These are phyloP conservation scores for Hyaloscypha variabilis DNA, from an alignment of 495 filamentous ascomycete species.

Conservation along the genomic window DNA sequence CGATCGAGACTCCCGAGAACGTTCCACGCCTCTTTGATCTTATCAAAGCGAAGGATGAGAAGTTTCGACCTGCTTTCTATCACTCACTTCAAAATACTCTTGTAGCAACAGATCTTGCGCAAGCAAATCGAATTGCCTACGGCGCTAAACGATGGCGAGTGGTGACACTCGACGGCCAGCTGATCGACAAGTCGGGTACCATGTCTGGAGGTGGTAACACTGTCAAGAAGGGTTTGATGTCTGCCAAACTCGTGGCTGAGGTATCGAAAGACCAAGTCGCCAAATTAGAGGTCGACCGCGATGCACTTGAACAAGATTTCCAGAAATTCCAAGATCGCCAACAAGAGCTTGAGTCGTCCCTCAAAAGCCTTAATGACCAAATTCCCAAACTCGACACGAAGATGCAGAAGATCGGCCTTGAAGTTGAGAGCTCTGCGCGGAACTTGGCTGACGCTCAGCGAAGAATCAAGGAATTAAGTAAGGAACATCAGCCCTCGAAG, in stretches of 20 bases:
- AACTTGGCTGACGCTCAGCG: constrained; percentile 84
- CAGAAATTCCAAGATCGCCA: constrained; percentile 79
- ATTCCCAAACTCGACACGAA: constrained; percentile 85
- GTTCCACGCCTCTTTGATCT: constrained; percentile 93
- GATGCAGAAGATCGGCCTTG: constrained; percentile 89
- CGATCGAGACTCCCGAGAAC: constrained; percentile 86
- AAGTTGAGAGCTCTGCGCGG: constrained; percentile 82
- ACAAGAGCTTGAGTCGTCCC: constrained; percentile 69
- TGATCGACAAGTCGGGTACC: constrained; percentile 96
- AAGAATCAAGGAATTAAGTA: constrained; percentile 78
- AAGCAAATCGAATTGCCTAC: constrained; percentile 96
- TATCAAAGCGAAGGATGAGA: constrained; percentile 83
- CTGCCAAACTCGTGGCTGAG: constrained; percentile 86
- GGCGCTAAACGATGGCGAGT: constrained; percentile 92
- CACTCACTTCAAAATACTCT: constrained; percentile 91
- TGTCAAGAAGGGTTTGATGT: constrained; percentile 90
- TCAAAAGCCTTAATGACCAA: constrained; percentile 75
- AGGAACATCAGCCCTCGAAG: constrained; percentile 77
- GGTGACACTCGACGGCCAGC: constrained; percentile 90
- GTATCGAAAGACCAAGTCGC: constrained; percentile 83
- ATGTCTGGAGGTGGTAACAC: constrained; percentile 96
- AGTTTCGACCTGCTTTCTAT: constrained; percentile 91
- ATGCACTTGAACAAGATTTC: constrained; percentile 78
- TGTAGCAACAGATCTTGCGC: constrained; percentile 87
- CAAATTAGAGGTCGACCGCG: constrained; percentile 84